These are phyloP conservation scores for Diversispora eburnea DNA, from an alignment of 192 early-diverging fungal genomes.

Conservation along the genomic window DNA sequence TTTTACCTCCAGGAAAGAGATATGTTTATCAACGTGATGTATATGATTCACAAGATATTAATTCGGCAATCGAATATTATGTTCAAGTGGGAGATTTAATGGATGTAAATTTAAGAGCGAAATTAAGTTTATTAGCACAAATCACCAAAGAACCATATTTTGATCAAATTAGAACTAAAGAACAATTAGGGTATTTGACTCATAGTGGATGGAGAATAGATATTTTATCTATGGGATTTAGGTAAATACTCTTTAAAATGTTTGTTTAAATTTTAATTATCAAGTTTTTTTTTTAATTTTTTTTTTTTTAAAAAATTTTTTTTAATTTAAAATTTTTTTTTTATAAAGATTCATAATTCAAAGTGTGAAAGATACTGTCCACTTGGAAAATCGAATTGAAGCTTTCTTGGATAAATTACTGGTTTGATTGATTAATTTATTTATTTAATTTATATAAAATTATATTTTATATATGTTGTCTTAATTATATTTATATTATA, in stretches of 20 bases:
- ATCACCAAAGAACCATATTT: conserved; percentile 85
- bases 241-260: too few relatives aligned
- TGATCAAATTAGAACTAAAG: conserved; percentile 84
- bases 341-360: conserved; percentile 66
- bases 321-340: too few relatives aligned
- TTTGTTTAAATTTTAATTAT: too few relatives aligned
- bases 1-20: conserved; percentile 37
- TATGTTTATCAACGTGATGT: conserved; percentile 41
- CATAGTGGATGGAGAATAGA: conserved; percentile 33
- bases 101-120: conserved; percentile 49
- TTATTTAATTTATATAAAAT: background rate
- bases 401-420: conserved; percentile 54
- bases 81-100: conserved; percentile 60
- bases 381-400: conserved; percentile 71
- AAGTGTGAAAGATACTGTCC: conserved; percentile 73
- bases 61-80: conserved; percentile 81
- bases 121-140: conserved; percentile 63
- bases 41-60: conserved; percentile 69
- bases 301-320: too few relatives aligned
- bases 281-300: too few relatives aligned
- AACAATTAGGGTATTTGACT: conserved; percentile 47
- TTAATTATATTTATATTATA: conserved; percentile 5
- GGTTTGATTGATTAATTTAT: background rate
- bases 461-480: background rate
- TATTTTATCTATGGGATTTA: conserved; percentile 58